These are phyloP conservation scores for Candida xyloterini DNA, from an alignment of 805 yeast genomes.

Conservation along the genomic window DNA sequence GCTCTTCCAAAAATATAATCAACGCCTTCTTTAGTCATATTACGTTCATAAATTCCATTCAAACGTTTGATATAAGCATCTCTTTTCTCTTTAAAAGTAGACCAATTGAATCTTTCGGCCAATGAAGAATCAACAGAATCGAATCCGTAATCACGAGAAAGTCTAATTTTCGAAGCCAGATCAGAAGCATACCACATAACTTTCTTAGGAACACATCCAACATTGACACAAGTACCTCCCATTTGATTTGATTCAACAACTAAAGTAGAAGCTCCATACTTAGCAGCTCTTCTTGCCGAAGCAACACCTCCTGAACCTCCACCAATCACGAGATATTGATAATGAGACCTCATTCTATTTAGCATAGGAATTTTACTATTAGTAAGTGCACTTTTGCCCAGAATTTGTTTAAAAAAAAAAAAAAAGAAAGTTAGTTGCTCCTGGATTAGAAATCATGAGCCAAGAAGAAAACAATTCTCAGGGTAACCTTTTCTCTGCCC, in stretches of 20 bases:
- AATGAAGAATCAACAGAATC: conserved; percentile 50
- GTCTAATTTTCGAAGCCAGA: conserved; percentile 68
- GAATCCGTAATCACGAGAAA: conserved; percentile 84
- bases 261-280: conserved; percentile 84
- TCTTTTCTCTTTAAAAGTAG: conserved; percentile 74
- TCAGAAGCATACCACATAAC: conserved; percentile 99
- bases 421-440: background rate
- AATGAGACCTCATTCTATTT: conserved; percentile 48
- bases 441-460: background rate
- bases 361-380: conserved; percentile 19
- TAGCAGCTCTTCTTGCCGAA: conserved; percentile 95
- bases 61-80: conserved; percentile 87
- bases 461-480: conserved; percentile 4
- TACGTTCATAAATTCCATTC: conserved; percentile 90
- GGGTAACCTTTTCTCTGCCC: conserved; percentile 19
- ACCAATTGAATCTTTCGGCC: conserved; percentile 76
- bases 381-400: background rate
- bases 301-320: conserved; percentile 99
- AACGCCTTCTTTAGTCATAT: conserved; percentile 84
- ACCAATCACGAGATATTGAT: conserved; percentile 92
- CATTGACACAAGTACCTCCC: conserved; percentile 99
- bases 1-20: conserved; percentile 88
- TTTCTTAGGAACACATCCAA: conserved; percentile 98
- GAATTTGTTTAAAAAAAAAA: too few species aligned
- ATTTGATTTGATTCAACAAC: conserved; percentile 76